Conservation (phyloP, 1,284 basidiomycete genomes). For the Grifola frondosa region DNA sequence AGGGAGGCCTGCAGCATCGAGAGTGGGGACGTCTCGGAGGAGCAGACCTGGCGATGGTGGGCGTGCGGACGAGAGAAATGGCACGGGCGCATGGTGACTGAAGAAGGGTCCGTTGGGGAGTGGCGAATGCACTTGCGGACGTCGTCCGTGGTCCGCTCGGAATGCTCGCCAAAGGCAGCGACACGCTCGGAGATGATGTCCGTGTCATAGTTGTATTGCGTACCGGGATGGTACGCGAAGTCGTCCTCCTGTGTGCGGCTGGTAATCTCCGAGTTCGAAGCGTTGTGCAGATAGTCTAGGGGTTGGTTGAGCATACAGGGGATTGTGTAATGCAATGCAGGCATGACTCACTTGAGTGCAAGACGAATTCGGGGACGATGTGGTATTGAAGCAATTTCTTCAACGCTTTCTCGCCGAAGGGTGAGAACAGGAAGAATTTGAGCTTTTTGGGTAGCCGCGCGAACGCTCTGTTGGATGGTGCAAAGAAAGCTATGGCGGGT, state of each 20-base stretch:
- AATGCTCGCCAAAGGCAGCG: no score
- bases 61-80: no score
- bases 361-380: conserved; percentile 55
- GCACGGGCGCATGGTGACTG: no score
- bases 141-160: no score
- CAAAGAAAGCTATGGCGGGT: conserved; percentile 60
- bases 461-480: conserved; percentile 67
- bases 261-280: conserved; percentile 13
- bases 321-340: no score
- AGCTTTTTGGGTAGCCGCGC: conserved; percentile 54
- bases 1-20: no score
- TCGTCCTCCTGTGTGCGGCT: background rate
- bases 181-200: no score
- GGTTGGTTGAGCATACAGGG: no score
- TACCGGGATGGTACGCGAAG: background rate
- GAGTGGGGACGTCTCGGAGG: no score
- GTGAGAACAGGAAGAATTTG: conserved; percentile 66
- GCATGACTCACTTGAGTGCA: conserved; percentile 52
- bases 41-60: no score
- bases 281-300: conserved; percentile 28
- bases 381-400: conserved; percentile 69
- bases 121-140: no score
- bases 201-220: background rate
- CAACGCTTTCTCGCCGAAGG: conserved; percentile 55
- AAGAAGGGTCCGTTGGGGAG: no score